These are phyloP conservation scores for Rusavskia elegans DNA, from an alignment of 495 filamentous ascomycete genomes.

Conservation along the genomic window DNA sequence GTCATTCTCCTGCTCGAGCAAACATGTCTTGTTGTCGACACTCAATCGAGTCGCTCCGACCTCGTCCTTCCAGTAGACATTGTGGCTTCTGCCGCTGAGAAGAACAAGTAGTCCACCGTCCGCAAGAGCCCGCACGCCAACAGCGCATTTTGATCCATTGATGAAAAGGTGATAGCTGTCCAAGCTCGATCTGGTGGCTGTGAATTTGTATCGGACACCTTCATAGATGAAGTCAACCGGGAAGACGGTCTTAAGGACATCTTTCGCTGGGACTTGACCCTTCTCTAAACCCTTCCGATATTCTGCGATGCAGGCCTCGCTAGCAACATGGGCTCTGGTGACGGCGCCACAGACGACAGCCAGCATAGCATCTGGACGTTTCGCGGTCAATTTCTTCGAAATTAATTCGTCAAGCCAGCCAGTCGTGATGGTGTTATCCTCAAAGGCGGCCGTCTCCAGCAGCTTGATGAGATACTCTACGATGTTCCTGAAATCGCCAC, in stretches of 20 bases:
- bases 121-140: slow-evolving; percentile 81
- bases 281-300: slow-evolving; percentile 86
- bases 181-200: slow-evolving; percentile 76
- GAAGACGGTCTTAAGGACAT: slow-evolving; percentile 95
- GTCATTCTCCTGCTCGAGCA: slow-evolving; percentile 98
- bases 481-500: slow-evolving; percentile 96
- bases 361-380: slow-evolving; percentile 82
- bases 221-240: slow-evolving; percentile 98
- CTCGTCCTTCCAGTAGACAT: slow-evolving; percentile 99
- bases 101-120: slow-evolving; percentile 92
- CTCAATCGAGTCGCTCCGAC: slow-evolving; percentile 87
- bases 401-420: slow-evolving; percentile 99
- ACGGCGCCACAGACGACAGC: slow-evolving; percentile 90
- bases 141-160: slow-evolving; percentile 92
- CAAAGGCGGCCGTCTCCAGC: slow-evolving; percentile 93
- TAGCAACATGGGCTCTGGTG: slow-evolving; percentile 85
- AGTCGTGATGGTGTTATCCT: slow-evolving; percentile 97
- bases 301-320: slow-evolving; percentile 71
- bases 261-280: slow-evolving; percentile 90
- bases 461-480: slow-evolving; percentile 99
- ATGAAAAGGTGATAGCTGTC: slow-evolving; percentile 98
- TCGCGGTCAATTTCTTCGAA: slow-evolving; percentile 89
- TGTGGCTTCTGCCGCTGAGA: slow-evolving; percentile 82
- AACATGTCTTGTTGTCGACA: slow-evolving; percentile 92
- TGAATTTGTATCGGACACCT: slow-evolving; percentile 92